phyloP scores from a whole-genome alignment of 441 rosid genomes.

The Syzygium malaccense region DNA sequence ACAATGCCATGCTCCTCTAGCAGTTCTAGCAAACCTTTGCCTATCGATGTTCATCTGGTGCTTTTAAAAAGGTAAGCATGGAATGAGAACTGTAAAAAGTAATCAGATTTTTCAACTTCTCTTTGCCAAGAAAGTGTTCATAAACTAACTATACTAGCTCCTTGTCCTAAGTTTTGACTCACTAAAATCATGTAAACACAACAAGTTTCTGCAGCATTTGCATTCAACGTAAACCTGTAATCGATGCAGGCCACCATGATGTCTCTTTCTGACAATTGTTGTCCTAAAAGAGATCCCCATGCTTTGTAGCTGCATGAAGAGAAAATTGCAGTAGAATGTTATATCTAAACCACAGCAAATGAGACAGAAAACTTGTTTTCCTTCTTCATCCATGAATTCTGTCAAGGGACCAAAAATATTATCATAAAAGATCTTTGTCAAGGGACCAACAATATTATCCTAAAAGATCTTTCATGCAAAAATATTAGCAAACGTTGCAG shows the following conservation, averaged over 20 bases:
- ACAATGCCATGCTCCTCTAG: background rate
- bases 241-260: constrained; percentile 14
- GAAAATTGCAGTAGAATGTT: background rate
- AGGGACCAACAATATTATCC: background rate
- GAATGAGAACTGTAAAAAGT: background rate
- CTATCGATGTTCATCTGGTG: background rate
- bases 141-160: background rate
- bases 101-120: background rate
- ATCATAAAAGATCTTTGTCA: background rate
- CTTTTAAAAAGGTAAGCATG: background rate
- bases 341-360: background rate
- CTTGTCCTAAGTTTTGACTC: background rate
- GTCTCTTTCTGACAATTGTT: constrained; percentile 9
- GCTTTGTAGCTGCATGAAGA: constrained; percentile 9
- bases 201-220: background rate
- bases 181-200: background rate
- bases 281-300: constrained; percentile 18
- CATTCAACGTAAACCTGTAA: background rate
- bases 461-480: background rate
- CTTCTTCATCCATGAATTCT: background rate
- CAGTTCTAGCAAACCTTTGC: background rate
- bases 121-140: background rate
- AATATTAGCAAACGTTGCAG: background rate
- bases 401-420: background rate
- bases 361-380: background rate